Percentiles rank a stretch among this genome's conserved stretches.
These are phyloP conservation scores for Cinnamomum micranthum DNA, from an alignment of 164 flowering plant genomes.

Conservation along the genomic window DNA sequence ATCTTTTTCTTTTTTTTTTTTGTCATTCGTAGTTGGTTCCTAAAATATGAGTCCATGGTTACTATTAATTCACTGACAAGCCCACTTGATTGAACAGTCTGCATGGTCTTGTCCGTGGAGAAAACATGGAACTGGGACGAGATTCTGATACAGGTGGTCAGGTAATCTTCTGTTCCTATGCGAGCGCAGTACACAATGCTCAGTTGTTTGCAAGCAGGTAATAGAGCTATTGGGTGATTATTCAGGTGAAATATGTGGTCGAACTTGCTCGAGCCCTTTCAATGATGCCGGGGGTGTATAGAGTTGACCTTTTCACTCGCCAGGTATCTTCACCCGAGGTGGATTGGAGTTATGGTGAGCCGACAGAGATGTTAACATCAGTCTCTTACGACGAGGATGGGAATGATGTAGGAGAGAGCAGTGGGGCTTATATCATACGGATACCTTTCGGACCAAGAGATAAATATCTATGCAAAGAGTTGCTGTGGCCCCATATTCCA, in stretches of 20 bases:
- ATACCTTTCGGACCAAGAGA: conserved; percentile 96
- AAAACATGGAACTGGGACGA: conserved; percentile 99
- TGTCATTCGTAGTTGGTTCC: too few relatives aligned
- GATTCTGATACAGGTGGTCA: conserved; percentile 99
- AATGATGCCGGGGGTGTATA: conserved; percentile 93
- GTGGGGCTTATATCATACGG: conserved; percentile 93
- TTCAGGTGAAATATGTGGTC: conserved; percentile 94
- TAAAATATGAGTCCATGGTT: not conserved
- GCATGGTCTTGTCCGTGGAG: conserved; percentile 95
- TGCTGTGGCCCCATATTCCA: conserved; percentile 89
- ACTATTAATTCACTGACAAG: not conserved
- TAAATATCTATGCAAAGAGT: conserved; percentile 81
- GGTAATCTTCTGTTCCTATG: conserved; percentile 36
- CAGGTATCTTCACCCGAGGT: conserved; percentile 88
- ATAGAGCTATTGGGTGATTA: not conserved
- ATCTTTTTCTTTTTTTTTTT: too few relatives aligned
- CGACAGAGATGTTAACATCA: conserved; percentile 84
- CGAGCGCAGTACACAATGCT: not conserved
- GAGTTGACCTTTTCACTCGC: conserved; percentile 95
- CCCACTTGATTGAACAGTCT: conserved; percentile 41
- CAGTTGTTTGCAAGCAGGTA: not conserved
- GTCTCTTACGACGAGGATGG: conserved; percentile 38
- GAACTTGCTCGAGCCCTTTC: conserved; percentile 97
- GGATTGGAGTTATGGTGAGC: conserved; percentile 97
- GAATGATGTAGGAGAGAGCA: conserved; percentile 85